A percentile compares a stretch with the other conserved stretches of the same genome.
phyloP scores from a whole-genome alignment of 768 basidiomycete genomes.

The Serendipita sp. region DNA sequence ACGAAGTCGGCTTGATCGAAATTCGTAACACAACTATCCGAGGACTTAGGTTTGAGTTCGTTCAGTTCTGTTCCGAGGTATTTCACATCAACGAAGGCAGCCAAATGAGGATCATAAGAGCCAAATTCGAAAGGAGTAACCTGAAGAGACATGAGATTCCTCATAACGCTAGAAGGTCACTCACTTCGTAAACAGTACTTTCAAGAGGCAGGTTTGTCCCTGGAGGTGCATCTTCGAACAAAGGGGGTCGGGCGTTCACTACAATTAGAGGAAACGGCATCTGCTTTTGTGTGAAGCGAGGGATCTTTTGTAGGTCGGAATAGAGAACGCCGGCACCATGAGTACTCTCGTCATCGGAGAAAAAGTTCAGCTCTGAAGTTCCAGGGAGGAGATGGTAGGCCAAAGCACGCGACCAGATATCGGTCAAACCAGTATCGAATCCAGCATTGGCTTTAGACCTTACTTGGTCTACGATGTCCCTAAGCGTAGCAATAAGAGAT shows the following conservation, averaged over 20 bases:
- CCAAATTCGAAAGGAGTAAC: conserved; percentile 53
- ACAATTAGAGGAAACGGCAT: conserved; percentile 56
- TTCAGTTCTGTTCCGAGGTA: conserved; percentile 44
- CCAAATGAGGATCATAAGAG: conserved; percentile 55
- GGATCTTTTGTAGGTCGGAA: conserved; percentile 37
- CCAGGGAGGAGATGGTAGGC: conserved; percentile 61
- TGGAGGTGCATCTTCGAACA: conserved; percentile 26
- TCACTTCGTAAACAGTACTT: conserved; percentile 43
- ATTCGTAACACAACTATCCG: conserved; percentile 47
- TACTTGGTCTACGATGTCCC: conserved; percentile 33
- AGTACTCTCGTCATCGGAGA: conserved; percentile 38
- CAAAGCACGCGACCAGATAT: conserved; percentile 36
- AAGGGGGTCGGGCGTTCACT: conserved; percentile 35
- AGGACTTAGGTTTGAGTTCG: conserved; percentile 38
- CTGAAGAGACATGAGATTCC: conserved; percentile 17
- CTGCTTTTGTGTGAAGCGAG: conserved; percentile 32
- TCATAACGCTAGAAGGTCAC: conserved; percentile 13
- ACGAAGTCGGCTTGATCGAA: conserved; percentile 64
- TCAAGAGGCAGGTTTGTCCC: conserved; percentile 21
- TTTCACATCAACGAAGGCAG: conserved; percentile 27
- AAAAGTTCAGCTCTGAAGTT: conserved; percentile 42
- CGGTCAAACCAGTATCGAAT: background rate
- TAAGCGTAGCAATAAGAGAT: conserved; percentile 14
- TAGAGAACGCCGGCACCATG: conserved; percentile 23
- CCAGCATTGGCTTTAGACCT: conserved; percentile 41